These are phyloP conservation scores for Russula griseocarnosa DNA, from an alignment of 768 basidiomycete genomes.

Conservation along the genomic window DNA sequence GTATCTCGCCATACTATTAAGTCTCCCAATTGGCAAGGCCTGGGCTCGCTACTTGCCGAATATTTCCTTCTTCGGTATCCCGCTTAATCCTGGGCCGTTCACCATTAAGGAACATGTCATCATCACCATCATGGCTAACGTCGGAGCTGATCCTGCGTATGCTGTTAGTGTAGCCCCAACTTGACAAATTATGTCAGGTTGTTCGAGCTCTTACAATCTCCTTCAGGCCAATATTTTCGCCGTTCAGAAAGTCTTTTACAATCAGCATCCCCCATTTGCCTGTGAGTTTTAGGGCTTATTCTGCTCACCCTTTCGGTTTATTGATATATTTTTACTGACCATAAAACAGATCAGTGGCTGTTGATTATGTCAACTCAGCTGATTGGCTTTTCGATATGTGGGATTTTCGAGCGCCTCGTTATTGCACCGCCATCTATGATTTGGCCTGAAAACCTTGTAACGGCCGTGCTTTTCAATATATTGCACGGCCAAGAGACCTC, in stretches of 20 bases:
- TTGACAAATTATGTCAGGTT: neutral
- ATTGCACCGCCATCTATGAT: too few relatives aligned
- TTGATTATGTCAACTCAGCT: too few relatives aligned
- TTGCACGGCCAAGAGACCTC: constrained; percentile 26
- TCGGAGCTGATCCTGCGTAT: constrained; percentile 36
- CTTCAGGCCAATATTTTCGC: constrained; percentile 42
- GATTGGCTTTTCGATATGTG: too few relatives aligned
- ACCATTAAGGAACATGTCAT: constrained; percentile 69
- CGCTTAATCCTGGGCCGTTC: constrained; percentile 66
- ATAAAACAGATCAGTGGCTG: too few relatives aligned
- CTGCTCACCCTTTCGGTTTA: too few relatives aligned
- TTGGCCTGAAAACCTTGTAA: too few relatives aligned
- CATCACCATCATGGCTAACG: constrained; percentile 43
- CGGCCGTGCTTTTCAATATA: too few relatives aligned
- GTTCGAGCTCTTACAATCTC: neutral
- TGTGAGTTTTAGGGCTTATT: too few relatives aligned
- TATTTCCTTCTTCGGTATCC: constrained; percentile 48
- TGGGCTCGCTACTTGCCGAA: constrained; percentile 56
- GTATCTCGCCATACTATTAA: constrained; percentile 64
- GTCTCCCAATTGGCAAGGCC: constrained; percentile 59
- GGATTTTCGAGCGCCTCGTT: too few relatives aligned
- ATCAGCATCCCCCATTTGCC: too few relatives aligned
- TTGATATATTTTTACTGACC: too few relatives aligned
- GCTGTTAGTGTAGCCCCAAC: constrained; percentile 29
- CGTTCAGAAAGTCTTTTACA: constrained; percentile 43